Base-by-base conservation (phyloP, 768 basidiomycete genomes). In the Mycena venus region DNA sequence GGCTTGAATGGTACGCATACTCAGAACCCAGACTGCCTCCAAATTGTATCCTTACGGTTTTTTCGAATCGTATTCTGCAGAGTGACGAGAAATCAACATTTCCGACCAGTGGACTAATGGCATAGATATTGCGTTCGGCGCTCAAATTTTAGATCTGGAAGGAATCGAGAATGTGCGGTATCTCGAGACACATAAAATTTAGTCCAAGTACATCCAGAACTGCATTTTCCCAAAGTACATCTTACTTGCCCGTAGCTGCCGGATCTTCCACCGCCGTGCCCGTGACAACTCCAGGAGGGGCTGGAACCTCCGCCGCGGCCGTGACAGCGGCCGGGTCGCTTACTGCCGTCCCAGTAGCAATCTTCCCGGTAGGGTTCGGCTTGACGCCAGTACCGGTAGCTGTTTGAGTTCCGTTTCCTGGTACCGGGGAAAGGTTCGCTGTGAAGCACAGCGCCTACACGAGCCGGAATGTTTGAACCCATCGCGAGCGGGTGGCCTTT, bases 401-500 rank as follows among this genome's bases (percentile, higher is more conserved):
- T 19, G 47, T 62, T 36, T 53, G 69, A 8, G 49, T 56, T 63
- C 53, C 69, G 61, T 38, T 63, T 25, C 61, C 61, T 21, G 69
- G 51, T 9, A 23, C 0, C 3, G 61, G 69, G n/a, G 69, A 70
- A 31, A 19, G 69, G 61, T 51, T n/a, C 12, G 17, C 51, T 55
- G 2, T 56, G 25, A 15, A 68, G 42, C 14, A 44, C 67, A 25
- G 27, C 61, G 53, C 32, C 31, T 19, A 34, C n/a, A 31, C 17
- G 58, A 32, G 69, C 61, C 11, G 69, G 69, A 31, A 70, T 70
- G 69, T 63, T 56, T 10, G 34, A n/a, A 29, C 69, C 69, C 61
- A 70, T 62, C 36, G 69, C 69, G 69, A 70, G 69, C 31, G 69
- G 69, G 36, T 70, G 69, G 40, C 69, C 69, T 70, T 56, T 25